Evolutionary conservation across 1,284 basidiomycete species (phyloP).

Genomic region (Grifola frondosa): DNA sequence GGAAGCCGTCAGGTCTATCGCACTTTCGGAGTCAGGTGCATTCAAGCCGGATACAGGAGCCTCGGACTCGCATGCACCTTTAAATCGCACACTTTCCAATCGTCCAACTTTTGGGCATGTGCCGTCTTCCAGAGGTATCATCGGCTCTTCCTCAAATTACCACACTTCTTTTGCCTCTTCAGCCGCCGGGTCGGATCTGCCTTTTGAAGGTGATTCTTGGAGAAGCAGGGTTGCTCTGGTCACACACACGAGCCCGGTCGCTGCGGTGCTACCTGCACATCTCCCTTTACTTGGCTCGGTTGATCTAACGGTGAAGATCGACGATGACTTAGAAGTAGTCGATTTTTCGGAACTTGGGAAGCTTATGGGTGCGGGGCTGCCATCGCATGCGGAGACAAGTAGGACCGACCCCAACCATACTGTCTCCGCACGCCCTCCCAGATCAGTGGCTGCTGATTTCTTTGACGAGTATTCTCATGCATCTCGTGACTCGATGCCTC

Average conservation of each 20-base stretch:
- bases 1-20: constrained; percentile 35
- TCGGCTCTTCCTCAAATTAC: constrained; percentile 28
- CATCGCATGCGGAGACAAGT: no score
- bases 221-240: constrained; percentile 46
- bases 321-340: constrained; percentile 69
- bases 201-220: constrained; percentile 59
- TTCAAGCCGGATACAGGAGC: constrained; percentile 1
- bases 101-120: constrained; percentile 26
- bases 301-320: constrained; percentile 46
- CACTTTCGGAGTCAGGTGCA: constrained; percentile 2
- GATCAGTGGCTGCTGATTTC: constrained; percentile 67
- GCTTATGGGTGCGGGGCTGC: constrained; percentile 52
- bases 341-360: constrained; percentile 76
- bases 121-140: constrained; percentile 33
- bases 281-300: constrained; percentile 45
- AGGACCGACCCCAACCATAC: constrained; percentile 23
- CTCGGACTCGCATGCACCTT: constrained; percentile 4
- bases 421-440: constrained; percentile 26
- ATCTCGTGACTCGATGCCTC: constrained; percentile 10
- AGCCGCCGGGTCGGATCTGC: constrained; percentile 31
- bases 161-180: constrained; percentile 22
- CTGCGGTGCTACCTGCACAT: constrained; percentile 26
- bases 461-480: constrained; percentile 51
- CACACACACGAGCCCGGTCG: constrained; percentile 13
- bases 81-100: constrained; percentile 11